Percentiles rank a stretch among this genome's conserved stretches.
Conservation (phyloP, 306 rosid genomes). For the Gastrolobium bilobum region DNA sequence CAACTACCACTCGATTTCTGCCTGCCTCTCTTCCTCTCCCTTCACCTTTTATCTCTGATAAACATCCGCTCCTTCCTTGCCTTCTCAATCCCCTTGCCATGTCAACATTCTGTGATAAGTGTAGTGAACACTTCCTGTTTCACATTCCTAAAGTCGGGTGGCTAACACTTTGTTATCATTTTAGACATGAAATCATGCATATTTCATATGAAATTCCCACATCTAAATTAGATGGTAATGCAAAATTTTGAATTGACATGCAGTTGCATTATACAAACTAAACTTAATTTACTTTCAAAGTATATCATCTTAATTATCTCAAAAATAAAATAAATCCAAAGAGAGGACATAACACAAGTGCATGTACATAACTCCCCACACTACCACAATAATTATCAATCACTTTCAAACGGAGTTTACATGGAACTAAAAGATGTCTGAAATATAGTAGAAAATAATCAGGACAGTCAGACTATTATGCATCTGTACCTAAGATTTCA, state of each 20-base stretch:
- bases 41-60: neutral
- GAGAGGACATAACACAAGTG: neutral
- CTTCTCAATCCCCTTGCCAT: neutral
- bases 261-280: neutral
- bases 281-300: constrained; percentile 1
- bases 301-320: constrained; percentile 4
- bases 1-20: neutral
- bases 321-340: constrained; percentile 17
- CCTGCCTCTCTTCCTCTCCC: neutral
- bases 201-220: constrained; percentile 14
- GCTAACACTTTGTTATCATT: no score
- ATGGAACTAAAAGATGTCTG: neutral
- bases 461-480: neutral
- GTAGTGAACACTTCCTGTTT: neutral
- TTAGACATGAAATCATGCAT: constrained; percentile 1
- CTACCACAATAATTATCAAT: neutral
- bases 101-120: neutral
- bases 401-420: neutral
- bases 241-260: constrained; percentile 13
- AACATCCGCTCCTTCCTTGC: neutral
- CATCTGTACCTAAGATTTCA: constrained; percentile 6
- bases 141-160: neutral
- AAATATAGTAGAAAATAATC: neutral
- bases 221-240: neutral
- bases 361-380: neutral